phyloP scores from a whole-genome alignment of 768 basidiomycete genomes.

The Cantharellus cinnabarinus region DNA sequence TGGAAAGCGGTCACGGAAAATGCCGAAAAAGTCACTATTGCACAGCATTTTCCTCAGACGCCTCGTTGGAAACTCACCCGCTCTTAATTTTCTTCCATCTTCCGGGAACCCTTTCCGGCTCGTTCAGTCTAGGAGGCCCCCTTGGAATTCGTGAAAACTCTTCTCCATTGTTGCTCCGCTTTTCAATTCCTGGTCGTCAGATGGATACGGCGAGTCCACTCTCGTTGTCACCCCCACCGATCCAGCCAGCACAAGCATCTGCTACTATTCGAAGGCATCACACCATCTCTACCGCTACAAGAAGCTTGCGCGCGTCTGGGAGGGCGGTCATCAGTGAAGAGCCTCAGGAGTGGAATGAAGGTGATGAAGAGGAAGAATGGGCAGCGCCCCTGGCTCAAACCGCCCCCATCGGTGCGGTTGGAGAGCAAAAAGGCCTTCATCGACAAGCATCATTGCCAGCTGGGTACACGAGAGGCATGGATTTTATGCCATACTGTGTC shows the following conservation, averaged over 20 bases:
- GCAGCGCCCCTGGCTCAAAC: conserved; percentile 22
- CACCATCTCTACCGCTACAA: conserved; percentile 58
- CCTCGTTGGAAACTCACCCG: no score
- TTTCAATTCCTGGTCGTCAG: no score
- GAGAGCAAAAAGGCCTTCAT: conserved; percentile 59
- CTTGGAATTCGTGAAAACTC: no score
- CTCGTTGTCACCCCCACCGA: not conserved
- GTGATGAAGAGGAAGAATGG: conserved; percentile 70
- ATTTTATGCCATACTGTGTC: not conserved
- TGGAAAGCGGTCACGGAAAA: no score
- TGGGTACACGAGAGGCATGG: conserved; percentile 44
- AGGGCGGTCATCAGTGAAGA: conserved; percentile 52
- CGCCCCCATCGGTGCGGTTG: conserved; percentile 61
- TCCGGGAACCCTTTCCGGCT: no score
- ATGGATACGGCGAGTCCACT: not conserved
- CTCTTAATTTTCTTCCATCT: no score
- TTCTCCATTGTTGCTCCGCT: conserved; percentile 6
- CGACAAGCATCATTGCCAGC: conserved; percentile 67
- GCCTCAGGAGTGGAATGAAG: conserved; percentile 22
- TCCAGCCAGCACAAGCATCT: not conserved
- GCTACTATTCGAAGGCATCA: conserved; percentile 37
- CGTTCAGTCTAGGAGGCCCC: no score
- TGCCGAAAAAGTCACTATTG: no score
- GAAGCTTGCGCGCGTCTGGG: conserved; percentile 37
- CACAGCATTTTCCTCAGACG: no score